A percentile compares a stretch with the other conserved stretches of the same genome.
phyloP scores from a whole-genome alignment of 1,284 basidiomycete genomes.

The Papiliotrema laurentii region DNA sequence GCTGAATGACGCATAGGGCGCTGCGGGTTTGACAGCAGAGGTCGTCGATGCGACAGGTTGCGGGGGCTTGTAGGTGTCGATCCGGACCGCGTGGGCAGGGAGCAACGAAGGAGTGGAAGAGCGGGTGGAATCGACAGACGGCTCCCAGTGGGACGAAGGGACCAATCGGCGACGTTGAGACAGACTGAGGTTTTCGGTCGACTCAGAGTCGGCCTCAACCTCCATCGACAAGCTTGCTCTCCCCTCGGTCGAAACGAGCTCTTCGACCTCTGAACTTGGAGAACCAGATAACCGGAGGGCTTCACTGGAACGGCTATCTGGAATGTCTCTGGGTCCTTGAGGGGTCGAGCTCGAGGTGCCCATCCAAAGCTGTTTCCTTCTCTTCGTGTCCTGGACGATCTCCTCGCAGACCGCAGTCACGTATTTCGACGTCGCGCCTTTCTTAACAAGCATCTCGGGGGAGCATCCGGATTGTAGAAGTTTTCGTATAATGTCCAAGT shows the following conservation, averaged over 20 bases:
- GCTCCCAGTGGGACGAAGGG: conserved; percentile 10
- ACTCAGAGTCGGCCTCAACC: conserved; percentile 2
- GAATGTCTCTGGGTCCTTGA: too few relatives aligned
- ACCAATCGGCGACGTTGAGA: conserved; percentile 2
- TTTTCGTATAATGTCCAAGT: conserved; percentile 32
- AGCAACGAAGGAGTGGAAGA: too few relatives aligned
- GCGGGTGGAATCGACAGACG: too few relatives aligned
- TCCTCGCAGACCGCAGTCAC: conserved; percentile 36
- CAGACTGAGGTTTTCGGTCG: conserved; percentile 3
- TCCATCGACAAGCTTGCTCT: conserved; percentile 5
- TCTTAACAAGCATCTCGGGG: conserved; percentile 26
- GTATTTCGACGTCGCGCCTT: conserved; percentile 27
- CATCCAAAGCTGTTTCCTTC: conserved; percentile 18
- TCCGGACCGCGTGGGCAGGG: conserved; percentile 7
- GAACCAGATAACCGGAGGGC: conserved; percentile 8
- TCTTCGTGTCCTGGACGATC: conserved; percentile 27
- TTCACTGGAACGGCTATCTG: not conserved
- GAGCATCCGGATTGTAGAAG: conserved; percentile 28
- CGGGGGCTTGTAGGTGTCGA: conserved; percentile 18
- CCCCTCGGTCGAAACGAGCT: conserved; percentile 14
- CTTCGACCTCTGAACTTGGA: conserved; percentile 25
- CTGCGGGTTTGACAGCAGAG: too few relatives aligned
- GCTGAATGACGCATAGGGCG: too few relatives aligned
- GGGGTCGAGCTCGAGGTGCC: conserved; percentile 1
- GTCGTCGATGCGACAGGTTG: not conserved